Evolutionary conservation across 2,329 filamentous ascomycete genomes (phyloP).

Genomic region (Microdochium paspali): DNA sequence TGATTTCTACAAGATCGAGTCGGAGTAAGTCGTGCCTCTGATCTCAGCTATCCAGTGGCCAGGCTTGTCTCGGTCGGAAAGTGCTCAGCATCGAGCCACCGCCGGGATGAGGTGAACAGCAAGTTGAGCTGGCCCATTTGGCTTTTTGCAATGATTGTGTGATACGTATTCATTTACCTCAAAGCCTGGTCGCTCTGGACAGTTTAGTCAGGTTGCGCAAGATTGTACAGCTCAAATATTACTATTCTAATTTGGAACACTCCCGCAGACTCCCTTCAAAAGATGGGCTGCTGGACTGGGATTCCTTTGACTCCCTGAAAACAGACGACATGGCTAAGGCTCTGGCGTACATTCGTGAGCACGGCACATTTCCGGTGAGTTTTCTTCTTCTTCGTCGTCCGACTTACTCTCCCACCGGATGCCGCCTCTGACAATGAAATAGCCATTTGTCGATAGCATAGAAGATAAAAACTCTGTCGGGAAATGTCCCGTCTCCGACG

Average conservation of each 20-base stretch:
- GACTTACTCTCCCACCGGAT: not conserved
- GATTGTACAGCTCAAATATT: too few relatives aligned
- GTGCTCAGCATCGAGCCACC: too few relatives aligned
- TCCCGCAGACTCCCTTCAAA: slow-evolving; percentile 43
- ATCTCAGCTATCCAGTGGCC: too few relatives aligned
- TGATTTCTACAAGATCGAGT: slow-evolving; percentile 85
- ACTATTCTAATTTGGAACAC: too few relatives aligned
- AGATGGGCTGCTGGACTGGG: slow-evolving; percentile 74
- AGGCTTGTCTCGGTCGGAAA: too few relatives aligned
- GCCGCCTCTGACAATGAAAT: slow-evolving; percentile 2
- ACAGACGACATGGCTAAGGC: slow-evolving; percentile 58
- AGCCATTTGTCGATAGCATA: slow-evolving; percentile 42
- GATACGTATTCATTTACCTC: too few relatives aligned
- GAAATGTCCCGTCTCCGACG: slow-evolving; percentile 38
- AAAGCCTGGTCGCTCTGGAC: too few relatives aligned
- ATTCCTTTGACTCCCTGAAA: slow-evolving; percentile 73
- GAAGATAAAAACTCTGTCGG: slow-evolving; percentile 57
- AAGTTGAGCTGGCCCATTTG: too few relatives aligned
- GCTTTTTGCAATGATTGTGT: not conserved
- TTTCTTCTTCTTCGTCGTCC: not conserved
- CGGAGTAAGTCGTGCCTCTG: slow-evolving; percentile 39
- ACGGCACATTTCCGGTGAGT: slow-evolving; percentile 57
- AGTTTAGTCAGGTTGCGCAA: too few relatives aligned
- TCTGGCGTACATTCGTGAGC: slow-evolving; percentile 58
- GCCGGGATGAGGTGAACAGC: too few relatives aligned